Percentiles rank a stretch among this genome's conserved stretches.
Evolutionary conservation across 73 alveolate genomes (phyloP).

Genomic region (Diophrys sp.): DNA sequence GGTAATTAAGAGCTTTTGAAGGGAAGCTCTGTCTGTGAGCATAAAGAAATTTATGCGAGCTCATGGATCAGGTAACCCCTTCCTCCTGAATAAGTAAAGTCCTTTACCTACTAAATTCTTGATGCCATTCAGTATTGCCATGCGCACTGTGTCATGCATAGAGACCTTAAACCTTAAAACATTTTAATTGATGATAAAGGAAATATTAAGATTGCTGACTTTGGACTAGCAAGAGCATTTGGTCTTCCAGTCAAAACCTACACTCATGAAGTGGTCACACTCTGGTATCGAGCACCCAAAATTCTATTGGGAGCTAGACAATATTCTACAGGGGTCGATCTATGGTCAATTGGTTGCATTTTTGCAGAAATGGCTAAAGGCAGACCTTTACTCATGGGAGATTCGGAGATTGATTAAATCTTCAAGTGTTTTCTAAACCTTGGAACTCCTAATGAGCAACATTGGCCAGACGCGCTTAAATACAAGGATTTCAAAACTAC

Average conservation of each 20-base stretch:
- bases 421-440: slow-evolving; percentile 77
- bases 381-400: slow-evolving; percentile 91
- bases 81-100: slow-evolving; percentile 88
- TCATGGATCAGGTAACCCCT: slow-evolving; percentile 78
- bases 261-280: slow-evolving; percentile 81
- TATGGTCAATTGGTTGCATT: slow-evolving; percentile 96
- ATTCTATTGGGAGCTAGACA: slow-evolving; percentile 85
- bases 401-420: slow-evolving; percentile 88
- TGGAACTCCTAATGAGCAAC: slow-evolving; percentile 87
- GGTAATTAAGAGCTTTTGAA: slow-evolving; percentile 71
- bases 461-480: slow-evolving; percentile 84
- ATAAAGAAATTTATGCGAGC: slow-evolving; percentile 81
- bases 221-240: slow-evolving; percentile 97
- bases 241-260: slow-evolving; percentile 78
- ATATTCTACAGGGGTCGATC: no score
- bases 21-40: slow-evolving; percentile 68
- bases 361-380: slow-evolving; percentile 93
- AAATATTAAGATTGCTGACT: slow-evolving; percentile 86
- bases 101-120: slow-evolving; percentile 82
- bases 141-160: slow-evolving; percentile 84
- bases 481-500: slow-evolving; percentile 85
- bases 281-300: slow-evolving; percentile 88
- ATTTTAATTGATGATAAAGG: slow-evolving; percentile 78
- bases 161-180: no score
- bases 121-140: no score